Evolutionary conservation across 139 green algal species (phyloP), one percentile per base, ranked within the genome.

Genomic region (Micractinium conductrix): DNA sequence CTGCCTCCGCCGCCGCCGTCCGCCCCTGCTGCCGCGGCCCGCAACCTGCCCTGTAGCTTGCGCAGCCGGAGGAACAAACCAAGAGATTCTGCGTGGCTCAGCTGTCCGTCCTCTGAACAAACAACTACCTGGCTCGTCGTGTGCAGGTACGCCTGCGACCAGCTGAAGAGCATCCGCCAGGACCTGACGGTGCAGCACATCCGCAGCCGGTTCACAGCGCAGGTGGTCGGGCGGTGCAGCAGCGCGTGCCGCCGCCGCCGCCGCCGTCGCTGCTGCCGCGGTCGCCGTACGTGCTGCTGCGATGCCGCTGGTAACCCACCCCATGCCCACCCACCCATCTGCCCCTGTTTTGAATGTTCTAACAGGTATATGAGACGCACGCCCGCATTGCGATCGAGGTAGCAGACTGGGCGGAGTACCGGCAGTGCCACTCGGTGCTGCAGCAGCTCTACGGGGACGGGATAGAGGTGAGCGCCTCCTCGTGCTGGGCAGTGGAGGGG

Each of bases 281-380:
- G 14, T 10, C 60, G 4, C 26, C 60, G 60, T 10, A 14, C 35
- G 19, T 37, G 60, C 26, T 10, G 26, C 26, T 68, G 60, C 60
- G 17, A 2, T 68, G 60, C 53, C 10, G 8, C 53, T 30, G 10
- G 19, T 28, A 19, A 62, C 53, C 4, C 62, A 69, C 62, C 62
- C 28, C 62, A 35, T 74, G 35, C 16, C 26, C 24, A 30, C 37
- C 68, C 19, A 16, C 70, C 40, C 9, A n/a, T n/a, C 21, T 30
- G 9, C 40, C 42, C 70, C 26, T 1, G 33, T 24, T 37, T 42
- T n/a, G n/a, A n/a, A n/a, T n/a, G n/a, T n/a, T 65, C 24, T 2
- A 2, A 35, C 35, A 94, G 44, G 91, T 92, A 35, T 96, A 96
- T 62, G 93, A 97, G 88, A 92, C 89, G 58, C 93, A 96, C 85